Evolutionary conservation across 148 eudicot genomes (phyloP).

Genomic region (Dianthus caryophyllus): DNA sequence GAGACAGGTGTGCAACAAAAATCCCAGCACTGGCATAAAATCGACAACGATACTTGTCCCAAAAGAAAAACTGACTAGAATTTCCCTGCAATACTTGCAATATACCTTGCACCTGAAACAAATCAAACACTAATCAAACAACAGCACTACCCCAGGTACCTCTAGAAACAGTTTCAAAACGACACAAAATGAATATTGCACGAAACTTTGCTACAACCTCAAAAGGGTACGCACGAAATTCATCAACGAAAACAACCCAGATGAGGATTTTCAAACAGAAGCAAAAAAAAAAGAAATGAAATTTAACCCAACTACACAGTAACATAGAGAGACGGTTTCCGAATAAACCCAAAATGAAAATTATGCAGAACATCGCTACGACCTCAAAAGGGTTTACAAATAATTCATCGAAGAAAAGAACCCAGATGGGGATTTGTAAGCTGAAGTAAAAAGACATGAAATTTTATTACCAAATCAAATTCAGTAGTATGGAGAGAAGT

Average conservation of each 20-base stretch:
- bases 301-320: no score
- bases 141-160: no score
- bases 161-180: no score
- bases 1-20: conserved; percentile 63
- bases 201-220: no score
- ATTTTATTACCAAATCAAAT: conserved; percentile 67
- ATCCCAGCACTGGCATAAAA: conserved; percentile 56
- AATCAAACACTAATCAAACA: neutral
- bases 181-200: no score
- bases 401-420: neutral
- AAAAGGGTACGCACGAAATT: no score
- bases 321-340: no score
- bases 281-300: neutral
- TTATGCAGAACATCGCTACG: no score
- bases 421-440: neutral
- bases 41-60: conserved; percentile 50
- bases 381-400: conserved; percentile 1
- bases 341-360: no score
- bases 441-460: neutral
- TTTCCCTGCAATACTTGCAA: conserved; percentile 75
- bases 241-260: neutral
- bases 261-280: neutral
- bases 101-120: conserved; percentile 66
- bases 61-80: conserved; percentile 57
- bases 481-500: conserved; percentile 53